Evolutionary conservation across 164 flowering plant genomes (phyloP).

Genomic region (Umbilicus rupestris): DNA sequence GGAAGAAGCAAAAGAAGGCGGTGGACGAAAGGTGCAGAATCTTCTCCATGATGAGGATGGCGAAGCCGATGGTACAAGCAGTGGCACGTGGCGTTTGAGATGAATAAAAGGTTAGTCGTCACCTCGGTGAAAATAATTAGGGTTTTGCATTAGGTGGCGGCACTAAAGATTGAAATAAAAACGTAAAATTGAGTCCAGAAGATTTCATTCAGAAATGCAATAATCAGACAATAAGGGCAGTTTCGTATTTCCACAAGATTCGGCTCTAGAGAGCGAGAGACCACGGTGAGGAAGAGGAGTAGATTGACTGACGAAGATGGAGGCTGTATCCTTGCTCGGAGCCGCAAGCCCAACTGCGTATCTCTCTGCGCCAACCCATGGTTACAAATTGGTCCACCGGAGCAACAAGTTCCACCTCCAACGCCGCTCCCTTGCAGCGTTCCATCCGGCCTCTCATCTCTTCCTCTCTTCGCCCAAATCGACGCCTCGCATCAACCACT

Average conservation of each 20-base stretch:
- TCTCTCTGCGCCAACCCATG: constrained; percentile 11
- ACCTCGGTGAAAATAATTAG: neutral
- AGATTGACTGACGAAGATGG: constrained; percentile 19
- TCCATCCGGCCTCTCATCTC: constrained; percentile 31
- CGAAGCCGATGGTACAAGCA: too few relatives aligned
- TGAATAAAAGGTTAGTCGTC: neutral
- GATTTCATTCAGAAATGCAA: too few relatives aligned
- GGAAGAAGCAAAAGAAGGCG: too few relatives aligned
- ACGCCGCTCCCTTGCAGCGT: constrained; percentile 33
- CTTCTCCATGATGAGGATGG: too few relatives aligned
- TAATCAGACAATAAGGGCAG: too few relatives aligned
- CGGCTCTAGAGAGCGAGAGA: too few relatives aligned
- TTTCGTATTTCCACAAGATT: too few relatives aligned
- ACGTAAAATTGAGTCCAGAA: too few relatives aligned
- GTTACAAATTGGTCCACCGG: constrained; percentile 13
- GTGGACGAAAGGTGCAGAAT: too few relatives aligned
- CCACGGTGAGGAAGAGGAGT: neutral
- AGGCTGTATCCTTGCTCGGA: constrained; percentile 21
- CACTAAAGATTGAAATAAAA: too few relatives aligned
- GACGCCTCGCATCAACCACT: constrained; percentile 20
- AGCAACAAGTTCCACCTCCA: constrained; percentile 13
- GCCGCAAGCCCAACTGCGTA: constrained; percentile 13
- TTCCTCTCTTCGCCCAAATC: constrained; percentile 22
- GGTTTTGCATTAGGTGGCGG: neutral
- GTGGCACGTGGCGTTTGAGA: too few relatives aligned